Percentiles rank a stretch among this genome's conserved stretches.
phyloP scores from a whole-genome alignment of 2,329 filamentous ascomycete genomes.

The Trichoderma sp. region DNA sequence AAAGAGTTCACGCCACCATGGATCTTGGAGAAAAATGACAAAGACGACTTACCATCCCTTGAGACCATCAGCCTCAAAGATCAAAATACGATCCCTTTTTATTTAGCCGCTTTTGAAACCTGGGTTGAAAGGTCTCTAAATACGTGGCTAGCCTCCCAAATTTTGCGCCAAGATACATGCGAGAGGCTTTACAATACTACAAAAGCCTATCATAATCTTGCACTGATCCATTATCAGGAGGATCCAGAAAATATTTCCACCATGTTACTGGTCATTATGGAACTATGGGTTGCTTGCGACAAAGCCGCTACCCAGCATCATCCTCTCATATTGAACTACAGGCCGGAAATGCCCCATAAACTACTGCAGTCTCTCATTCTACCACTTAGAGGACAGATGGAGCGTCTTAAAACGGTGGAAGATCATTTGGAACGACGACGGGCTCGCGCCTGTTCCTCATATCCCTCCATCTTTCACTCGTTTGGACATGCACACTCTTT shows the following conservation, averaged over 20 bases:
- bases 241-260: constrained; percentile 53
- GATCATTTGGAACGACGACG: neutral
- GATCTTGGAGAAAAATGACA: no score
- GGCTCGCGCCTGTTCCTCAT: no score
- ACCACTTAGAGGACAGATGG: neutral
- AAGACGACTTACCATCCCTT: neutral
- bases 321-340: constrained; percentile 49
- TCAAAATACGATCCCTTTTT: neutral
- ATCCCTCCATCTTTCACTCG: neutral
- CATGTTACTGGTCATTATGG: constrained; percentile 58
- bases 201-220: constrained; percentile 40
- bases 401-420: neutral
- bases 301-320: constrained; percentile 44
- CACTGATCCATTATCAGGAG: constrained; percentile 39
- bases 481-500: constrained; percentile 46
- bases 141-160: neutral
- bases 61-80: neutral
- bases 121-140: neutral
- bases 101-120: neutral
- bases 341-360: constrained; percentile 45
- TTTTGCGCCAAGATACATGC: constrained; percentile 1
- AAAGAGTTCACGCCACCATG: no score
- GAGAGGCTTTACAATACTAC: neutral
- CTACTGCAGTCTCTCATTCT: constrained; percentile 44
- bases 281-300: constrained; percentile 63